These are phyloP conservation scores for Helenozyma baotianmanensis DNA, from an alignment of 805 yeast genomes.

Conservation along the genomic window DNA sequence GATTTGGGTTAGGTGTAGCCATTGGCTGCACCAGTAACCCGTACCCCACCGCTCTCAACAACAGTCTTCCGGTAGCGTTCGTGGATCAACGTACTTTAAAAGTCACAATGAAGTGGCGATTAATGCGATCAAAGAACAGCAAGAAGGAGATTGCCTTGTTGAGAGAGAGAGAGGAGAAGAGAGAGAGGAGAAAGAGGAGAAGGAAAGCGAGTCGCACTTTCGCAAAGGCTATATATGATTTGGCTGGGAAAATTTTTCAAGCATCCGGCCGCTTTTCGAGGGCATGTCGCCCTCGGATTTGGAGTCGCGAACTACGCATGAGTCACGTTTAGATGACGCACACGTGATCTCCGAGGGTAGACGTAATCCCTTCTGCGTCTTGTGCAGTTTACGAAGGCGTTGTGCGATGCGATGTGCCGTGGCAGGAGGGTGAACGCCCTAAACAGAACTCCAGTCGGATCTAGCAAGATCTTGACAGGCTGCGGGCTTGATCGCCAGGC, in stretches of 20 bases:
- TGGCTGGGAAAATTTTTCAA: conserved; percentile 5
- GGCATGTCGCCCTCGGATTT: background rate
- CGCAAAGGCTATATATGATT: conserved; percentile 11
- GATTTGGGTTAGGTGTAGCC: too few species aligned
- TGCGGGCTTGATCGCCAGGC: too few species aligned
- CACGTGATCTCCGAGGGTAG: conserved; percentile 6
- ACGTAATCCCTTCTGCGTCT: conserved; percentile 14
- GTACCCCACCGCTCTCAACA: conserved; percentile 19
- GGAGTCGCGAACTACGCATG: too few species aligned
- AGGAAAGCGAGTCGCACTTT: conserved; percentile 5
- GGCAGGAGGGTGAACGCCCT: too few species aligned
- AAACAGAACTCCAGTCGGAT: too few species aligned
- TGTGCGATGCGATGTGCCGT: too few species aligned
- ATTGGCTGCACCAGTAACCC: too few species aligned
- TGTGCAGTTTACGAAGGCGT: conserved; percentile 4
- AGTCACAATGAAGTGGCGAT: conserved; percentile 10
- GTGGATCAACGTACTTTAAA: conserved; percentile 12
- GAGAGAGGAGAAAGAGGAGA: conserved; percentile 17
- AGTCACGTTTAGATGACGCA: background rate
- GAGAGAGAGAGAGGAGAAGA: conserved; percentile 39
- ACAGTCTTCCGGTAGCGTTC: too few species aligned
- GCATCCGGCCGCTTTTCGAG: conserved; percentile 3
- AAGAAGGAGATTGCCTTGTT: conserved; percentile 18
- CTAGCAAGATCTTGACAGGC: too few species aligned
- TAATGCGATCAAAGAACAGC: conserved; percentile 17